Evolutionary conservation across 805 yeast species (phyloP).

Genomic region (Pichia manshurica): DNA sequence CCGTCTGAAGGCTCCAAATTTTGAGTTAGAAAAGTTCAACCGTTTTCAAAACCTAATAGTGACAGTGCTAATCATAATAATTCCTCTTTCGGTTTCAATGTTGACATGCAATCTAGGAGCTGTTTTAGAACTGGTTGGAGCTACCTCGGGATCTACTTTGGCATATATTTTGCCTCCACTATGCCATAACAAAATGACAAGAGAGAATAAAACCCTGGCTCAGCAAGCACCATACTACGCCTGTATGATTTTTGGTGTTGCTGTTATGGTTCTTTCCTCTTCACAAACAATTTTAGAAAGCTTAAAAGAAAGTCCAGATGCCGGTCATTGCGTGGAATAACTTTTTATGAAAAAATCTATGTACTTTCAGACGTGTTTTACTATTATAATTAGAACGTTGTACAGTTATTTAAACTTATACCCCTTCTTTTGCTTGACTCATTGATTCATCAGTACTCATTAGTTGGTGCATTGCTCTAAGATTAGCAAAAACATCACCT

Average conservation of each 20-base stretch:
- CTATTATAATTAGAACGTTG: too few species aligned
- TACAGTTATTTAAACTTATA: too few species aligned
- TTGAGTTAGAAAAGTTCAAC: conserved; percentile 25
- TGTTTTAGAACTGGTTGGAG: conserved; percentile 83
- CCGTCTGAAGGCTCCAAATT: conserved; percentile 15
- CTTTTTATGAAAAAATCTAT: background rate
- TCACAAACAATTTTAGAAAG: conserved; percentile 57
- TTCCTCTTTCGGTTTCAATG: conserved; percentile 71
- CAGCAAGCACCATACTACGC: conserved; percentile 53
- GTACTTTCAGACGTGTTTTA: too few species aligned
- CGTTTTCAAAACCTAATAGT: conserved; percentile 50
- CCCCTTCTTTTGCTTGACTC: too few species aligned
- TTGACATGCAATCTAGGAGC: conserved; percentile 86
- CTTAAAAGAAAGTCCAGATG: conserved; percentile 33
- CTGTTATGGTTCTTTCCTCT: conserved; percentile 78
- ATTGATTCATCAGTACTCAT: background rate
- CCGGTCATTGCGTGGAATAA: conserved; percentile 42
- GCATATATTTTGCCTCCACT: conserved; percentile 89
- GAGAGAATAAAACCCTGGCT: conserved; percentile 32
- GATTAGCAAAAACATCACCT: conserved; percentile 4
- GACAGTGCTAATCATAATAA: conserved; percentile 59
- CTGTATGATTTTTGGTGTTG: conserved; percentile 65
- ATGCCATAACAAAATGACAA: conserved; percentile 66
- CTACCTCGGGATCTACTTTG: conserved; percentile 87
- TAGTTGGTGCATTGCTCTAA: conserved; percentile 2